phyloP scores from a whole-genome alignment of 2,329 filamentous ascomycete genomes.

The Cordyceps javanica region DNA sequence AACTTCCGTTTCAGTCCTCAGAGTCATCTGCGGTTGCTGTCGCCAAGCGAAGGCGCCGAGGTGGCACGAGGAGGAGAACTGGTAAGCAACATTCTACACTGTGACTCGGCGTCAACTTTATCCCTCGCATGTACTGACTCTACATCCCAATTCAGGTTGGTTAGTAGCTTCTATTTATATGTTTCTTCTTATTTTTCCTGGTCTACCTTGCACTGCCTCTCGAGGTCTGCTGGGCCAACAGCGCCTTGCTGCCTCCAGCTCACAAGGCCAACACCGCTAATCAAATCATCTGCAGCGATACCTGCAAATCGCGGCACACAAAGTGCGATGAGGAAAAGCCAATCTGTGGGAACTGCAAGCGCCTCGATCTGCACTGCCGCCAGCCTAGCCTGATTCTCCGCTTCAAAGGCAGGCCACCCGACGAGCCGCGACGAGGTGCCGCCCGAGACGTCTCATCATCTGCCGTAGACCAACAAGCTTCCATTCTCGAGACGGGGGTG shows the following conservation, averaged over 20 bases:
- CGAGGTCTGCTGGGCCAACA: not conserved
- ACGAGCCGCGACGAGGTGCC: not conserved
- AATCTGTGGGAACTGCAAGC: constrained; percentile 8
- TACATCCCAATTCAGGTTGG: not conserved
- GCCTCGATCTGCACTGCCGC: constrained; percentile 3
- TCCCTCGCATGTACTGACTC: not conserved
- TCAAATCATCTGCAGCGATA: not conserved
- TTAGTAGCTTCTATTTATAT: not conserved
- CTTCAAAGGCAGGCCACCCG: not conserved
- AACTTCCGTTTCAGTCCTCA: not conserved
- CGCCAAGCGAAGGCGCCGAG: not conserved
- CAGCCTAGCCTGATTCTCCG: constrained; percentile 3
- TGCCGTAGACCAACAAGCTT: not conserved
- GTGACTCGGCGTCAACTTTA: no score
- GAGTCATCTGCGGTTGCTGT: not conserved
- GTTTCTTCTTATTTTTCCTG: not conserved
- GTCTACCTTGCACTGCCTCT: no score
- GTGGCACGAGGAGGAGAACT: not conserved
- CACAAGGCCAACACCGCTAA: not conserved
- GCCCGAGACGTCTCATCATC: not conserved
- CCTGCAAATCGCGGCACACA: constrained; percentile 1
- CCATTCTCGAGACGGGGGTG: not conserved
- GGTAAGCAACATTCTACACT: not conserved
- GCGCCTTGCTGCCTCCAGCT: not conserved
- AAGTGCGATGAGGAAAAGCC: constrained; percentile 11